Evolutionary conservation across 495 filamentous ascomycete species (phyloP), one percentile per base, ranked within the genome.

Genomic region (Chaetomium tenue): DNA sequence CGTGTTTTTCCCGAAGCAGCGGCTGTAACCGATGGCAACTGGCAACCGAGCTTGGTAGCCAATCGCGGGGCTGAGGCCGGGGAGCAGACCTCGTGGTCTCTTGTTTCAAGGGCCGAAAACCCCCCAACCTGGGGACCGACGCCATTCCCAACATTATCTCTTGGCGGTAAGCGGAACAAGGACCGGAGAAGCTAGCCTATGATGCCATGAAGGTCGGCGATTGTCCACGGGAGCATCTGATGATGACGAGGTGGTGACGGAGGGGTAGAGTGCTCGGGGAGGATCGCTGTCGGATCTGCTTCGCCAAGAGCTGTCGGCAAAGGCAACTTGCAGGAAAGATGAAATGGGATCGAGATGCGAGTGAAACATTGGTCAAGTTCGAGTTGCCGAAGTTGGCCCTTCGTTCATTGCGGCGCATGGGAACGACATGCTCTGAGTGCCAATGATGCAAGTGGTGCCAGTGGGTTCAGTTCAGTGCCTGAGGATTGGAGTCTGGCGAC

Each of bases 31-130:
- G 33, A 40, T 42, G 54, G 39, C 12, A 25, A 42, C 33, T 40
- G 20, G 39, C 20, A 57, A 18, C 54, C 54, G 54, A 57, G 12
- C 25, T 57, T 42, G 54, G 54, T 57, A 57, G 39, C 54, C 54
- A 57, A 57, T 57, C 25, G 26, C 37, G 54, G 22, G 11, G 2
- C 20, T 2, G 33, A 22, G 23, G 5, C 30, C 20, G 54, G 11
- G 39, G 39, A 13, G 54, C 54, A 57, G 12, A 25, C 54, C 54
- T 57, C 54, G 54, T 57, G 54, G 54, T 26, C 39, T 3, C 13
- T 25, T 9, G 54, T 57, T 57, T 57, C 54, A 57, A 57, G 37
- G 54, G 37, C 39, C 9, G 37, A 44, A 44, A 57, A 57, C 54
- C 54, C 54, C 54, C 54, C 25, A 57, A 8, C 7, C 44, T 15